Evolutionary conservation across 2,329 filamentous ascomycete genomes (phyloP).

Genomic region (Colletotrichum neosansevieriae): DNA sequence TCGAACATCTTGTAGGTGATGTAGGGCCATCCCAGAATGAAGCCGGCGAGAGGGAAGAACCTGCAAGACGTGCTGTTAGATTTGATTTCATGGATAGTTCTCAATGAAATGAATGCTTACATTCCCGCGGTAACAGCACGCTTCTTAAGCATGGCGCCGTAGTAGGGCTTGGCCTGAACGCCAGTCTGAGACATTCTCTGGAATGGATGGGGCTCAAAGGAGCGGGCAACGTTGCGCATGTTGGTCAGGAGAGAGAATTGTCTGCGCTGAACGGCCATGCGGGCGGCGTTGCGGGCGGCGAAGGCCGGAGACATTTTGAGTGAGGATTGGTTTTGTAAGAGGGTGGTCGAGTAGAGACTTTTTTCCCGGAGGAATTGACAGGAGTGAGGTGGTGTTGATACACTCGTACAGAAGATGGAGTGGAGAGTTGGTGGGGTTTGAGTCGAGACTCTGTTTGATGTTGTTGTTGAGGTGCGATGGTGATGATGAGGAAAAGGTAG

Average conservation of each 20-base stretch:
- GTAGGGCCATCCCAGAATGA: conserved; percentile 41
- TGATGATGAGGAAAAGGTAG: conserved; percentile 34
- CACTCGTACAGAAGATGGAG: conserved; percentile 28
- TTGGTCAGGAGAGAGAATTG: conserved; percentile 52
- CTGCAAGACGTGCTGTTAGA: conserved; percentile 23
- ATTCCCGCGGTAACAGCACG: conserved; percentile 47
- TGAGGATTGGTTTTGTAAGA: conserved; percentile 27
- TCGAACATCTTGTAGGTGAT: conserved; percentile 21
- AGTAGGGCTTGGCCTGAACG: conserved; percentile 51
- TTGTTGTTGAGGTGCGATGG: conserved; percentile 33
- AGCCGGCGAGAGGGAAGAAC: conserved; percentile 10
- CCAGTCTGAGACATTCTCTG: conserved; percentile 49
- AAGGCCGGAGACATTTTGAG: conserved; percentile 50
- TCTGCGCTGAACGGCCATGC: conserved; percentile 44
- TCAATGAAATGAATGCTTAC: conserved; percentile 46
- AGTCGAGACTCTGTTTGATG: conserved; percentile 36
- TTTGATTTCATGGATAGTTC: neutral
- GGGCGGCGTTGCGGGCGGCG: conserved; percentile 48
- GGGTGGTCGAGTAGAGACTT: conserved; percentile 15
- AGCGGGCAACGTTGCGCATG: conserved; percentile 51
- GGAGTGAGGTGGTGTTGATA: conserved; percentile 29
- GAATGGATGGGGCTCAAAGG: conserved; percentile 54
- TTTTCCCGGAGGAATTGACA: conserved; percentile 31
- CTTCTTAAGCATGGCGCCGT: conserved; percentile 50
- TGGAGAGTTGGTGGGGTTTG: conserved; percentile 32